Percentiles rank a stretch among this genome's conserved stretches.
These are phyloP conservation scores for Suillus brevipes DNA, from an alignment of 768 basidiomycete species.

Conservation along the genomic window DNA sequence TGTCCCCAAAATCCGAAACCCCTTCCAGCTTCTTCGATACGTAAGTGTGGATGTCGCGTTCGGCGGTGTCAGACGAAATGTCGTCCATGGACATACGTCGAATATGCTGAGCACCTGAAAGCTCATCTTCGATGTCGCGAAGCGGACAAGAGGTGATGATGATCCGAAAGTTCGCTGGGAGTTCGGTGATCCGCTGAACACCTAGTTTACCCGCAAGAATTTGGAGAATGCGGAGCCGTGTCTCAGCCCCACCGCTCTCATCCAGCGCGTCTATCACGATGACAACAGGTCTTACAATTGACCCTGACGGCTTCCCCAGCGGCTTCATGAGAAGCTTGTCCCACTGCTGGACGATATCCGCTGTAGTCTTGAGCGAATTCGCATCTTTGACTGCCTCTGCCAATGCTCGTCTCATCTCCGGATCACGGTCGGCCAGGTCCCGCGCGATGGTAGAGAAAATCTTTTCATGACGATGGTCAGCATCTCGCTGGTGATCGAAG, in stretches of 20 bases:
- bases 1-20: background rate
- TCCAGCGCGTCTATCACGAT: slow-evolving; percentile 29
- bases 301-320: slow-evolving; percentile 8
- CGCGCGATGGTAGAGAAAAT: slow-evolving; percentile 15
- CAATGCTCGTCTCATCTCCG: background rate
- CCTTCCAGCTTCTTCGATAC: background rate
- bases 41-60: background rate
- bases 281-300: slow-evolving; percentile 20
- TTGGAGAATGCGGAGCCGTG: slow-evolving; percentile 15
- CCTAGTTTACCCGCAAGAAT: background rate
- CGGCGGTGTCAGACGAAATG: background rate
- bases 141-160: slow-evolving; percentile 7
- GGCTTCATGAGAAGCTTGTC: slow-evolving; percentile 16
- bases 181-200: background rate
- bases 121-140: background rate
- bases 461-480: slow-evolving; percentile 7
- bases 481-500: slow-evolving; percentile 6
- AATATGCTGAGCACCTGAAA: background rate
- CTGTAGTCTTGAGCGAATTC: background rate
- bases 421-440: slow-evolving; percentile 8
- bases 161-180: slow-evolving; percentile 12
- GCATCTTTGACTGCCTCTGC: background rate
- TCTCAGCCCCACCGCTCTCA: slow-evolving; percentile 10
- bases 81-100: background rate
- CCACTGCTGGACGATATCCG: slow-evolving; percentile 14